These are phyloP conservation scores for Ustilaginoidea virens DNA, from an alignment of 2,329 filamentous ascomycete species.

Conservation along the genomic window DNA sequence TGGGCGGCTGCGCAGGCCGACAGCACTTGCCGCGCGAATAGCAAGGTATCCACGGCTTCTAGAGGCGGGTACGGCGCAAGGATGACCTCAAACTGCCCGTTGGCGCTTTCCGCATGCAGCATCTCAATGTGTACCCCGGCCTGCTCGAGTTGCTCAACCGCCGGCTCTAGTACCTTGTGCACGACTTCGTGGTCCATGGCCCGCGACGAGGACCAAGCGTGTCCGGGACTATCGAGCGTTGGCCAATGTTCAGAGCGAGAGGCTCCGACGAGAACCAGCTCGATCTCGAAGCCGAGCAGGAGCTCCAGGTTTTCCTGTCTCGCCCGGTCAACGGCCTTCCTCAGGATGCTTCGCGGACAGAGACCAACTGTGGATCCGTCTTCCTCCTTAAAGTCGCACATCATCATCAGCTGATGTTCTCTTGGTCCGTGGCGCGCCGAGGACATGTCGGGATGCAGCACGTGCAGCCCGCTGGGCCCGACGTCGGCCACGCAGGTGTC, in stretches of 20 bases:
- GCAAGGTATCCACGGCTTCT: slow-evolving; percentile 53
- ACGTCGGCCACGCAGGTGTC: slow-evolving; percentile 41
- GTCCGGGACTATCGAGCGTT: slow-evolving; percentile 40
- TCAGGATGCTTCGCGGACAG: slow-evolving; percentile 53
- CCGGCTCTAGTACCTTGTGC: slow-evolving; percentile 46
- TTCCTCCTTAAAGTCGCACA: slow-evolving; percentile 47
- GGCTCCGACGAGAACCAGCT: slow-evolving; percentile 54
- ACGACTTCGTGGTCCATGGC: slow-evolving; percentile 43
- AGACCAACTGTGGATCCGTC: slow-evolving; percentile 32
- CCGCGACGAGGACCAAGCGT: slow-evolving; percentile 56
- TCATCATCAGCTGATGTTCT: slow-evolving; percentile 47
- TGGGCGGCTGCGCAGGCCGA: slow-evolving; percentile 45
- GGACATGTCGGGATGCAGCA: slow-evolving; percentile 48
- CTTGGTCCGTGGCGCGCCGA: slow-evolving; percentile 44
- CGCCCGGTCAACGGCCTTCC: slow-evolving; percentile 35
- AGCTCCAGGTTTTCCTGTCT: slow-evolving; percentile 38
- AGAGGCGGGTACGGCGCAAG: slow-evolving; percentile 48
- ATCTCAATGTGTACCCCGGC: slow-evolving; percentile 54
- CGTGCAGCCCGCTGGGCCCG: slow-evolving; percentile 47
- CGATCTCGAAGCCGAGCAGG: slow-evolving; percentile 66
- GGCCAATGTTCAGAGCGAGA: slow-evolving; percentile 18
- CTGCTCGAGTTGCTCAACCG: slow-evolving; percentile 41
- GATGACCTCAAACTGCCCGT: slow-evolving; percentile 65
- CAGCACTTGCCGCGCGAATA: slow-evolving; percentile 58
- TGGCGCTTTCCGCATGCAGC: slow-evolving; percentile 58